Base-by-base conservation (phyloP, 140 eudicot species). In the Stevia rebaudiana region DNA sequence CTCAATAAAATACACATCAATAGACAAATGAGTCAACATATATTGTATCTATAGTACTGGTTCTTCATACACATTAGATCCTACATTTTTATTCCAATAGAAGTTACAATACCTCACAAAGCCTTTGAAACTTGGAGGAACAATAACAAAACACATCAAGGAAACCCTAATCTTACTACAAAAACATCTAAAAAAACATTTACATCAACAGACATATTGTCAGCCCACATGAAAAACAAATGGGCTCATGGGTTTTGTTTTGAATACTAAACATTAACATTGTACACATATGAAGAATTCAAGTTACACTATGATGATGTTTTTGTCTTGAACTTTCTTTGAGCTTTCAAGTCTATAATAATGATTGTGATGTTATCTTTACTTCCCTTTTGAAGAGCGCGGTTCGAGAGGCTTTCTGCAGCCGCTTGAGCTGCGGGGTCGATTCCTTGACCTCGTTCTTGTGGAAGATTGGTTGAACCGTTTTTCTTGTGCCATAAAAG, bases 391-490 rank as follows among this genome's bases (percentile, higher is more conserved):
- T 81, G 86, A 24, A 82, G 73, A n/a, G 95, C 97, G 3, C 83
- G 88, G 65, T 79, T 80, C 2, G 86, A 76, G 13, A 89, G 77
- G 81, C 75, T 74, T 75, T 83, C 95, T 0, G 97, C 86, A 5
- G 95, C 97, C 36, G 97, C 94, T 65, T 85, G 94, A 19, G 94
- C 87, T 61, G 94, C 96, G 1, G 84, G 94, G 51, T 85, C 95
- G 11, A 83, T 76, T 19, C 82, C 82, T 74, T 82, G 70, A 6
- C 94, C 94, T 71, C 91, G 67, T 63, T 69, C 81, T 5, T 15
- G 61, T 3, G 86, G 76, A 36, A 77, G 81, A 1, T 71, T 72
- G 46, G 2, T 64, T 62, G 21, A n/a, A 3, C 89, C 88, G 21
- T 88, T 77, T 67, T 83, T 82, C 62, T 82, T 85, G 49, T 85